A percentile compares a stretch with the other conserved stretches of the same genome.
Evolutionary conservation across 345 rosid genomes (phyloP).

Genomic region (Salix koriyanagi): DNA sequence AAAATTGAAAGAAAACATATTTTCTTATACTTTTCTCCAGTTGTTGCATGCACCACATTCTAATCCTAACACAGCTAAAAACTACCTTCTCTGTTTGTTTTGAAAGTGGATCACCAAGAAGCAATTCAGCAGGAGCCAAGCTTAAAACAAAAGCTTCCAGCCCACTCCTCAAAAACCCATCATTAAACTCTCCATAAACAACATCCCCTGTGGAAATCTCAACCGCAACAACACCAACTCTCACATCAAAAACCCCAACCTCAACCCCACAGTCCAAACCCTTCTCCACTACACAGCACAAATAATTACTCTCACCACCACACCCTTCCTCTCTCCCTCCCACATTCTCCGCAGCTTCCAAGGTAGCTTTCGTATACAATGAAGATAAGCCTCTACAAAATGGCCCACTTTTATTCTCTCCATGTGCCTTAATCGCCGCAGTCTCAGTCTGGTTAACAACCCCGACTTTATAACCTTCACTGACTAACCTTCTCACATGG

Average conservation of each 20-base stretch:
- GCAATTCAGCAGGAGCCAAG: constrained; percentile 83
- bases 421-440: constrained; percentile 82
- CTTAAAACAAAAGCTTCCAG: constrained; percentile 76
- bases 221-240: constrained; percentile 73
- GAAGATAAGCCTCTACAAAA: constrained; percentile 80
- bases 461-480: constrained; percentile 83
- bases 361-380: constrained; percentile 78
- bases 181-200: constrained; percentile 71
- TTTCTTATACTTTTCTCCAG: background rate
- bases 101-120: constrained; percentile 67
- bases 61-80: background rate
- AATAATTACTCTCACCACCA: constrained; percentile 60
- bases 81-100: constrained; percentile 78
- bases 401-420: constrained; percentile 57
- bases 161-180: constrained; percentile 68
- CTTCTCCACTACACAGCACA: constrained; percentile 79
- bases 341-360: constrained; percentile 83
- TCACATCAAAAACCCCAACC: constrained; percentile 44
- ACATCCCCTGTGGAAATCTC: constrained; percentile 93
- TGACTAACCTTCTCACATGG: constrained; percentile 78
- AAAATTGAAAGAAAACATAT: background rate
- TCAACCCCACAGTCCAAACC: constrained; percentile 15
- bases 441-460: constrained; percentile 97
- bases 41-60: background rate
- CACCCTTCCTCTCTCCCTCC: constrained; percentile 65